Conservation (phyloP, 2,329 filamentous ascomycete species). For the Hymenoscyphus scutula region DNA sequence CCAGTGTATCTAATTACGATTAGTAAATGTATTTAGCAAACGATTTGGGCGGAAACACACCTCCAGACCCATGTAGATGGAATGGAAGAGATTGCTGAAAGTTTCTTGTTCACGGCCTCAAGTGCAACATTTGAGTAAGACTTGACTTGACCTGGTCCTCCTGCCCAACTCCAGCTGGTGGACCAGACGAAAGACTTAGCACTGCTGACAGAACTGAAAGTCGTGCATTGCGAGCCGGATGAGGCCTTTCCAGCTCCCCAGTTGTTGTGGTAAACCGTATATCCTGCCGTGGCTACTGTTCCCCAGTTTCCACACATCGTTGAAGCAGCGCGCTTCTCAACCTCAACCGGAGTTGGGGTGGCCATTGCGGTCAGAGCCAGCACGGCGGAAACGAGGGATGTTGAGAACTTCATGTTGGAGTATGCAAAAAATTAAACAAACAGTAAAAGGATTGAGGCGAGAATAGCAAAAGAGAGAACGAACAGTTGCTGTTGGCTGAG, state of each 20-base stretch:
- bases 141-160: constrained; percentile 40
- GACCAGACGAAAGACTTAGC: constrained; percentile 34
- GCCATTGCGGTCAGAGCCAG: constrained; percentile 13
- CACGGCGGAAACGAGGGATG: constrained; percentile 11
- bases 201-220: constrained; percentile 34
- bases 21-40: not conserved
- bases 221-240: constrained; percentile 42
- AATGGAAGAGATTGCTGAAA: constrained; percentile 40
- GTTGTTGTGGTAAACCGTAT: constrained; percentile 41
- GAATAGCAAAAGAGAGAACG: not conserved
- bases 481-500: not conserved
- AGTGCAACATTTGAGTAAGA: constrained; percentile 42
- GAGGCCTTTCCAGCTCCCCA: constrained; percentile 32
- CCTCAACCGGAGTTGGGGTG: constrained; percentile 21
- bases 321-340: constrained; percentile 38
- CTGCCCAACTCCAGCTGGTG: constrained; percentile 42
- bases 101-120: constrained; percentile 39
- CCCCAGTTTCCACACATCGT: constrained; percentile 30
- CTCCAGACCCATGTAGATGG: constrained; percentile 41
- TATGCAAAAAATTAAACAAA: not conserved
- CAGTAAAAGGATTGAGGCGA: not conserved
- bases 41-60: constrained; percentile 32
- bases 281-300: constrained; percentile 32
- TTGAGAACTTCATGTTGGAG: constrained; percentile 20
- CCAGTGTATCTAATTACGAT: constrained; percentile 43